Base-by-base conservation (phyloP, 2,329 filamentous ascomycete genomes). In the Dryadomyces quercivorus region DNA sequence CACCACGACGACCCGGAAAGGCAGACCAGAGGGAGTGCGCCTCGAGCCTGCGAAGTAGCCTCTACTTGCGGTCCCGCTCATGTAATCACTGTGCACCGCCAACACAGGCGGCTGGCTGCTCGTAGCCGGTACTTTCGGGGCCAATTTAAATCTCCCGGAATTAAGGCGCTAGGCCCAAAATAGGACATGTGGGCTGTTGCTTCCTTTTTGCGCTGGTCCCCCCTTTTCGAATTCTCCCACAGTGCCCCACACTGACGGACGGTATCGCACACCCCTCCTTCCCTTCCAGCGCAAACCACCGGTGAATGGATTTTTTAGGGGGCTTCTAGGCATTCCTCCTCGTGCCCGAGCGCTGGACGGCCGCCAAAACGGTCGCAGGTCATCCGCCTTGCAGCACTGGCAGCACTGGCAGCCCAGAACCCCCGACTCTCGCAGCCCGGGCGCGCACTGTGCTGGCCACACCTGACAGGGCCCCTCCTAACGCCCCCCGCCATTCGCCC, bases 401-500 rank as follows among this genome's bases (percentile, higher is more conserved):
- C n/a, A n/a, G n/a, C n/a, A n/a, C n/a, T n/a, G n/a, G n/a, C n/a
- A n/a, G n/a, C 12, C 38, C 43, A 51, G 21, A 34, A 22, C 6
- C 36, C 16, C 34, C 40, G 49, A 22, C 20, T 42, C 34, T 42
- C 34, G 49, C 36, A n/a, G 34, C 48, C 10, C 38, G 34, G 3
- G 13, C 36, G 38, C 38, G 50, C 50, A 51, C 50, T 51, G 50
- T 51, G 50, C 13, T 8, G 15, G 20, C 12, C 22, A 31, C 21
- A 26, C 36, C 16, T 10, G 26, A 50, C 47, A 45, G 21, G 44
- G 38, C 42, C 53, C 53, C 53, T 51, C 53, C 47, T 40, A 40
- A 12, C 36, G 46, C 47, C 61, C 60, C 59, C 61, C 60, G 59
- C 59, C 60, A 61, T 58, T 58, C 56, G 57, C 34, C 61, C 61